These are phyloP conservation scores for Komagataella pseudopastoris DNA, from an alignment of 805 yeast species.

Conservation along the genomic window DNA sequence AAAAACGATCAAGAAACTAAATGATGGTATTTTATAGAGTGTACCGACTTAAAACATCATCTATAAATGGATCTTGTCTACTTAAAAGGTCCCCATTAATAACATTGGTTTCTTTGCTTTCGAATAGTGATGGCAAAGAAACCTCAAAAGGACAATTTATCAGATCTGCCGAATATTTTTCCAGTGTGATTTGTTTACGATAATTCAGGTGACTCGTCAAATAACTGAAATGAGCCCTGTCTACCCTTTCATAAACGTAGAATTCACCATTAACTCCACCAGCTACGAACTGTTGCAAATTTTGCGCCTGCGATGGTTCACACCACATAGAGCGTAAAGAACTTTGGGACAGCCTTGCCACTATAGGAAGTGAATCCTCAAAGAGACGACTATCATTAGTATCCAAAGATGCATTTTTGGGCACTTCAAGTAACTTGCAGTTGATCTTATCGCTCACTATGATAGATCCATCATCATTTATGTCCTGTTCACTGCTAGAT, in stretches of 20 bases:
- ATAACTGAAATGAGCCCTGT: not conserved
- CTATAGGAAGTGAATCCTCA: not conserved
- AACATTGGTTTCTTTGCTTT: constrained; percentile 10
- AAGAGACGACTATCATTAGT: not conserved
- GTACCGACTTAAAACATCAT: not conserved
- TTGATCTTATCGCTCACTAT: not conserved
- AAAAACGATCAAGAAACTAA: constrained; percentile 24
- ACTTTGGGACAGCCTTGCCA: not conserved
- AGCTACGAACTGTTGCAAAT: not conserved
- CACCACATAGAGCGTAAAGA: not conserved
- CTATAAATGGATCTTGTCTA: not conserved
- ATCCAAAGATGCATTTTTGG: not conserved
- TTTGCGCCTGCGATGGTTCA: not conserved
- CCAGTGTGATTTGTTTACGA: not conserved
- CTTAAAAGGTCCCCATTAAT: not conserved
- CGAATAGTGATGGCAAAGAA: constrained; percentile 7
- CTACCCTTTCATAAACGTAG: not conserved
- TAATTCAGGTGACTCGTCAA: not conserved
- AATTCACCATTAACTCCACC: not conserved
- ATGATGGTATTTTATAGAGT: not conserved
- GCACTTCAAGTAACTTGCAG: not conserved
- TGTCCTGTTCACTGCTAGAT: not conserved
- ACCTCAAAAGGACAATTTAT: not conserved
- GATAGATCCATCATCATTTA: not conserved
- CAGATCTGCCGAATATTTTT: not conserved